Evolutionary conservation across 768 basidiomycete species (phyloP), one percentile per base, ranked within the genome.

Genomic region (Leccinum rimulosum): DNA sequence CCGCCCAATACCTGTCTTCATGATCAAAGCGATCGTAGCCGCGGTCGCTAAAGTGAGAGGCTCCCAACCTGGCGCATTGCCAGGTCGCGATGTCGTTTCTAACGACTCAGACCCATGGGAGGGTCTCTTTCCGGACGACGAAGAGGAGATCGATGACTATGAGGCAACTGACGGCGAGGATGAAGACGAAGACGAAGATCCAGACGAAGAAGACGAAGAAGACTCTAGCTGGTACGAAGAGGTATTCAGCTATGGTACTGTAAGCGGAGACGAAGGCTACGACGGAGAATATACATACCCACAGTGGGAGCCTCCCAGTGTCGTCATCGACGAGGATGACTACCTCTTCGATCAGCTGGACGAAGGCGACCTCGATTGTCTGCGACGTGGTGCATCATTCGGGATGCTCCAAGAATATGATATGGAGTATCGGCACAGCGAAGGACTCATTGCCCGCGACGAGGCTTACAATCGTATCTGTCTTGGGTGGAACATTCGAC

Each of bases 401-500:
- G 77, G 76, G 38, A 87, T 90, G 86, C 76, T 88, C 43, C 75
- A 79, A 31, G 71, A 73, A 22, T 87, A 80, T 61, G 72, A 79
- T 7, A 80, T 89, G 75, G 68, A 74, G 25, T 89, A 89, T 67
- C 65, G 67, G 0, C 86, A 86, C 64, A 59, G 68, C n/a, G 72
- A 75, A 14, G 88, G 88, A 3, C 75, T 90, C 43, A 64, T 81
- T 19, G 82, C 82, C 10, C 73, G 74, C 36, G 75, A 76, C 30
- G 69, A 75, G 27, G 73, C 67, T 15, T 74, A 78, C 66, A 75
- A 80, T 62, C 76, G 78, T 28, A 66, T 89, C 9, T 85, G 77
- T 61, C 77, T 91, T 5, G 89, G 89, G 5, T 91, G 86, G 86
- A 89, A 88, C 62, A 79, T 90, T 55, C 63, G 72, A 19, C 70